Evolutionary conservation across 2,329 filamentous ascomycete species (phyloP).

Genomic region (Botryotinia convoluta): DNA sequence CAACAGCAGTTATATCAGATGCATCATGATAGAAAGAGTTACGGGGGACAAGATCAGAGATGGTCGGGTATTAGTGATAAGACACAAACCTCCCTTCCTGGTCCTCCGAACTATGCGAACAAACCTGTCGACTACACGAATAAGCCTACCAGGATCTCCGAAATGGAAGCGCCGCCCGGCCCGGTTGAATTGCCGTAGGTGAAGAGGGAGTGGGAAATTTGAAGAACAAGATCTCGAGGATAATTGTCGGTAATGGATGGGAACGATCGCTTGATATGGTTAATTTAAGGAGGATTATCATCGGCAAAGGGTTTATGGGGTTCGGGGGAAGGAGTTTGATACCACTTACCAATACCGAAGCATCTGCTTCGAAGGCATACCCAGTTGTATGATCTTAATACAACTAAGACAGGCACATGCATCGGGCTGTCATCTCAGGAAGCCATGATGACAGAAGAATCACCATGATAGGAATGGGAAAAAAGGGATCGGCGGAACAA

Average conservation of each 20-base stretch:
- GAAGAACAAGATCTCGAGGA: background rate
- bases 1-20: background rate
- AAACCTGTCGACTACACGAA: conserved; percentile 7
- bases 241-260: background rate
- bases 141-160: background rate
- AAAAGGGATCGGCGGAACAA: background rate
- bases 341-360: background rate
- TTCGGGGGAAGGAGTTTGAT: background rate
- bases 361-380: background rate
- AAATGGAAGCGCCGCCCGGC: conserved; percentile 14
- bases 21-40: conserved; percentile 9
- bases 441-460: background rate
- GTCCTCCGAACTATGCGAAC: background rate
- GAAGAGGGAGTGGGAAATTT: background rate
- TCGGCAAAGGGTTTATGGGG: background rate
- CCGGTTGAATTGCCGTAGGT: conserved; percentile 14
- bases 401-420: background rate
- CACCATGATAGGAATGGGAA: background rate
- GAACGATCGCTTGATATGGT: background rate
- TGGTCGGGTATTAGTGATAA: conserved; percentile 12
- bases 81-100: background rate
- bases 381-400: background rate
- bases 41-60: conserved; percentile 3
- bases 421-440: conserved; percentile 11
- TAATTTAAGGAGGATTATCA: background rate